Evolutionary conservation across 805 yeast species (phyloP).

Genomic region (Starmerella kuoi): DNA sequence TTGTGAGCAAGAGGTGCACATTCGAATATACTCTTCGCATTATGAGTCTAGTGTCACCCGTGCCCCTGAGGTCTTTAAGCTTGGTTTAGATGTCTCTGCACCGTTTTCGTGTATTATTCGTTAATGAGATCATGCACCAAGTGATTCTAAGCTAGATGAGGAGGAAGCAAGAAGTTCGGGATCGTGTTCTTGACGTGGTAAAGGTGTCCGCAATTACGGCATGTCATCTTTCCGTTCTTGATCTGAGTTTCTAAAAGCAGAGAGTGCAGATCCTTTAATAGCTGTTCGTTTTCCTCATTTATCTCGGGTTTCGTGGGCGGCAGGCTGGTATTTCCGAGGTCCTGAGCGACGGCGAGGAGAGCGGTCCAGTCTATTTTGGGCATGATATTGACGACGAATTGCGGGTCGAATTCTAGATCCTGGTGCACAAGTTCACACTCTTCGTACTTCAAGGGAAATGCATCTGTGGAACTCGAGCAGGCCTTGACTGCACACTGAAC

Average conservation of each 20-base stretch:
- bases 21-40: too few species aligned
- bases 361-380: conserved; percentile 87
- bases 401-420: conserved; percentile 70
- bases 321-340: conserved; percentile 47
- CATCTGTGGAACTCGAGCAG: conserved; percentile 59
- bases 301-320: conserved; percentile 31
- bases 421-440: conserved; percentile 61
- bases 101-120: too few species aligned
- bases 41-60: too few species aligned
- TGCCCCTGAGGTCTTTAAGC: too few species aligned
- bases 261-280: conserved; percentile 64
- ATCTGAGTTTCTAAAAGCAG: conserved; percentile 78
- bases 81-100: too few species aligned
- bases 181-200: conserved; percentile 86
- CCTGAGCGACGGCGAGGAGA: conserved; percentile 59
- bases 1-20: too few species aligned
- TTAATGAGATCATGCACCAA: too few species aligned
- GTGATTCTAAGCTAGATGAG: conserved; percentile 54
- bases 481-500: conserved; percentile 82
- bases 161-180: conserved; percentile 88
- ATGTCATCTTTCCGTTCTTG: conserved; percentile 76
- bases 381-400: conserved; percentile 60
- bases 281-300: conserved; percentile 32
- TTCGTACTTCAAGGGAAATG: conserved; percentile 70
- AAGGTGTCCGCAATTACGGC: conserved; percentile 73